Base-by-base conservation (phyloP, 306 rosid species). In the Dryas alaskensis region DNA sequence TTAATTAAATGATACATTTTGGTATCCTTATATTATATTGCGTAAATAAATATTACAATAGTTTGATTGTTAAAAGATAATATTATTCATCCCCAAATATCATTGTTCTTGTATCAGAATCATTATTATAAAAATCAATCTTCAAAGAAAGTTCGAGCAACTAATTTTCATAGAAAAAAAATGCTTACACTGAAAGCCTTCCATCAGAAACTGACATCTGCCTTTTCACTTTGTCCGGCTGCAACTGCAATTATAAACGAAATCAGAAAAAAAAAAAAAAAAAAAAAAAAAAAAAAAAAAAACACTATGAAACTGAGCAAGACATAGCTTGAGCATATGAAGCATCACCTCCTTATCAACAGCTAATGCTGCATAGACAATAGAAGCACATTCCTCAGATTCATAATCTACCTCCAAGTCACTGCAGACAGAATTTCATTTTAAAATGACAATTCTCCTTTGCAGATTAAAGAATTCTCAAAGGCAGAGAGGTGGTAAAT, bases 141-240 rank as follows among this genome's bases (percentile, higher is more conserved):
- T 31, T 54, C 64, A 10, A 43, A 1, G 12, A 10, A 61, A 13
- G 37, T 31, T 73, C 3, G 10, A 44, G 50, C 43, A 58, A 8
- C 8, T 47, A 31, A n/a, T 19, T 63, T 52, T 16, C 17, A 50
- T 4, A 16, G 9, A 57, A 6, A 70, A 19, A 59, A 47, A 43
- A 27, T 79, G 78, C 95, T 92, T 80, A 88, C 96, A 86, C 95
- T 1, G 80, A 86, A 79, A 94, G 90, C 81, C 87, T 92, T 78
- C 93, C 92, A 63, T 84, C 60, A 45, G 96, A 84, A 17, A 84
- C 87, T 8, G 79, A 40, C 93, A 94, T 86, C 70, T 65, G 60
- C 75, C 93, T 88, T 82, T 83, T 89, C 68, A 94, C 96, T 77
- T 94, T 94, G 76, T 92, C 92, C 7, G 97, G 99, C 77, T 92